These are phyloP conservation scores for Adansonia madagascariensis DNA, from an alignment of 441 rosid species.

Conservation along the genomic window DNA sequence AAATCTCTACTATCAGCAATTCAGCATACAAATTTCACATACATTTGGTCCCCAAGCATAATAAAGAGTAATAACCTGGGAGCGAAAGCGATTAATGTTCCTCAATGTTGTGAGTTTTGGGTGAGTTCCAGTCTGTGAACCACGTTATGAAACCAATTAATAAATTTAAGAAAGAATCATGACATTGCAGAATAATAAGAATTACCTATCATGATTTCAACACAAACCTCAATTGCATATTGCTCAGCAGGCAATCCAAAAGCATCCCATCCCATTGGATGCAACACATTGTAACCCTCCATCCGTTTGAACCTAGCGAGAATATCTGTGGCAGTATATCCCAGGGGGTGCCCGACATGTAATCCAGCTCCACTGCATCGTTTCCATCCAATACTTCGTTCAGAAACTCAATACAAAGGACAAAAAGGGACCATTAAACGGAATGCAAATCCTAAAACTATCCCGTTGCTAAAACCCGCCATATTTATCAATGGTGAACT, in stretches of 20 bases:
- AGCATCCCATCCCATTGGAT: slow-evolving; percentile 99
- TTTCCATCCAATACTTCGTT: slow-evolving; percentile 16
- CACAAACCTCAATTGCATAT: slow-evolving; percentile 83
- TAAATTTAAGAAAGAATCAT: slow-evolving; percentile 23
- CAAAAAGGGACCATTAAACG: neutral
- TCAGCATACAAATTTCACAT: neutral
- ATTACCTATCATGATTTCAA: slow-evolving; percentile 9
- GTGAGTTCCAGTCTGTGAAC: slow-evolving; percentile 86
- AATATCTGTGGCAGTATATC: slow-evolving; percentile 94
- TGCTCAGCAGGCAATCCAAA: slow-evolving; percentile 99
- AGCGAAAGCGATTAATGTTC: slow-evolving; percentile 81
- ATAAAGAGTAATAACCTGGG: slow-evolving; percentile 54
- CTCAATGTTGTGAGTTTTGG: slow-evolving; percentile 86
- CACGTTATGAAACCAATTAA: slow-evolving; percentile 29
- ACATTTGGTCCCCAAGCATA: neutral
- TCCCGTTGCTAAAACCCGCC: neutral
- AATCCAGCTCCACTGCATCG: slow-evolving; percentile 92
- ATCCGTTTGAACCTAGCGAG: slow-evolving; percentile 84
- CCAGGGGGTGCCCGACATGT: slow-evolving; percentile 97
- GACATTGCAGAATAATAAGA: slow-evolving; percentile 15
- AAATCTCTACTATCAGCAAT: neutral
- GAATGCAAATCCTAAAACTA: neutral
- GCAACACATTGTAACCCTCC: slow-evolving; percentile 95
- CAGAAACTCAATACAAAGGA: slow-evolving; percentile 17
- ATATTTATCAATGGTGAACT: neutral